A percentile compares a stretch with the other conserved stretches of the same genome.
These are phyloP conservation scores for Fusarium abutilonis DNA, from an alignment of 2,329 filamentous ascomycete genomes.

Conservation along the genomic window DNA sequence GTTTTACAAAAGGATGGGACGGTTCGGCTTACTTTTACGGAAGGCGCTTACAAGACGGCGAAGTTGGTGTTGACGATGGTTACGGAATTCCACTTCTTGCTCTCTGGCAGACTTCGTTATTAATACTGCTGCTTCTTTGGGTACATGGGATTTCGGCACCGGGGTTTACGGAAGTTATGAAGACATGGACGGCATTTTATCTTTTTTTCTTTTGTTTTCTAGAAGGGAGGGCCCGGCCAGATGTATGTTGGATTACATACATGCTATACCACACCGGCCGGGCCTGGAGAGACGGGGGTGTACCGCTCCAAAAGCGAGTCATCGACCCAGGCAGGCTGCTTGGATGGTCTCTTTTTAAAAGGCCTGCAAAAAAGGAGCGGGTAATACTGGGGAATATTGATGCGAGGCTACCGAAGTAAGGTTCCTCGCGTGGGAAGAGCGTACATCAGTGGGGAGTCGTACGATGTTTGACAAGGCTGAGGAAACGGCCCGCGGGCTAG, in stretches of 20 bases:
- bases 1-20: slow-evolving; percentile 38
- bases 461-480: slow-evolving; percentile 46
- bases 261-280: slow-evolving; percentile 14
- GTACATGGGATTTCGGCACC: slow-evolving; percentile 42
- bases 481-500: slow-evolving; percentile 39
- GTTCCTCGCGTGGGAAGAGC: slow-evolving; percentile 34
- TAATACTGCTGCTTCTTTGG: slow-evolving; percentile 43
- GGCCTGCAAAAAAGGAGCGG: slow-evolving; percentile 37
- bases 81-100: slow-evolving; percentile 44
- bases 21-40: slow-evolving; percentile 41
- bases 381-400: slow-evolving; percentile 45
- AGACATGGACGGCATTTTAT: slow-evolving; percentile 46
- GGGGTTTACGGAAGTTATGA: slow-evolving; percentile 46
- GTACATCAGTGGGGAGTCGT: slow-evolving; percentile 45
- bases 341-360: slow-evolving; percentile 30
- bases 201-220: slow-evolving; percentile 30
- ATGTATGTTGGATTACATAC: slow-evolving; percentile 20
- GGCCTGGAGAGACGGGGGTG: slow-evolving; percentile 36
- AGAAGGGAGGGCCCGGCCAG: slow-evolving; percentile 22
- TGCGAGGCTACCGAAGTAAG: slow-evolving; percentile 40
- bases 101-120: slow-evolving; percentile 40
- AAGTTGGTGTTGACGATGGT: slow-evolving; percentile 47
- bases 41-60: slow-evolving; percentile 44
- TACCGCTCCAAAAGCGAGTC: slow-evolving; percentile 37
- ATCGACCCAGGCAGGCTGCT: slow-evolving; percentile 23